Percentiles rank a stretch among this genome's conserved stretches.
These are phyloP conservation scores for Mesostigma viride DNA, from an alignment of 139 green algal species.

Conservation along the genomic window DNA sequence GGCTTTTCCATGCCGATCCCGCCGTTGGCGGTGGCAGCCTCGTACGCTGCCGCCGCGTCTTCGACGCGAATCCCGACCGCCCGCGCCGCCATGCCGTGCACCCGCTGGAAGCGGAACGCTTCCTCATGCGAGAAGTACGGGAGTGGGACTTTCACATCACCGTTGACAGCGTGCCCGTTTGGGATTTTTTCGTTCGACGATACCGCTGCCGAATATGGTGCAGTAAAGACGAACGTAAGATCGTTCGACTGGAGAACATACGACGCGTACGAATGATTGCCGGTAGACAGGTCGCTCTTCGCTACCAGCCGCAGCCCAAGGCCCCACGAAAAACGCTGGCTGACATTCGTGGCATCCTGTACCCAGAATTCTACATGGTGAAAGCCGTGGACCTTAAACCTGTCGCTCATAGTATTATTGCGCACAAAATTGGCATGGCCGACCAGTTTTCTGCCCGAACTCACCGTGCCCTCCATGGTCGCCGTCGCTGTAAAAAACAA, in stretches of 20 bases:
- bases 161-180: neutral
- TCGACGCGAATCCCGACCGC: constrained; percentile 74
- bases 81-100: constrained; percentile 77
- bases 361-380: constrained; percentile 93
- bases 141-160: constrained; percentile 18
- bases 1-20: constrained; percentile 51
- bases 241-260: constrained; percentile 77
- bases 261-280: constrained; percentile 68
- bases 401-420: constrained; percentile 40
- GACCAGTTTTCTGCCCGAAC: constrained; percentile 20
- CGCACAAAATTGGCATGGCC: constrained; percentile 22
- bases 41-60: constrained; percentile 66
- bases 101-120: constrained; percentile 7
- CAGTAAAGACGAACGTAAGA: constrained; percentile 84
- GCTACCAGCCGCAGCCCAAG: constrained; percentile 81
- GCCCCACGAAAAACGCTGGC: constrained; percentile 69
- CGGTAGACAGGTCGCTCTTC: constrained; percentile 76
- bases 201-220: constrained; percentile 55
- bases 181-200: neutral
- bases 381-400: constrained; percentile 67
- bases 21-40: constrained; percentile 51
- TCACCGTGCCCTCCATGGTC: too few species aligned
- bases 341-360: constrained; percentile 66
- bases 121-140: too few species aligned
- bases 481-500: too few species aligned